These are phyloP conservation scores for Alloteropsis semialata DNA, from an alignment of 176 grass and related monocot genomes.

Conservation along the genomic window DNA sequence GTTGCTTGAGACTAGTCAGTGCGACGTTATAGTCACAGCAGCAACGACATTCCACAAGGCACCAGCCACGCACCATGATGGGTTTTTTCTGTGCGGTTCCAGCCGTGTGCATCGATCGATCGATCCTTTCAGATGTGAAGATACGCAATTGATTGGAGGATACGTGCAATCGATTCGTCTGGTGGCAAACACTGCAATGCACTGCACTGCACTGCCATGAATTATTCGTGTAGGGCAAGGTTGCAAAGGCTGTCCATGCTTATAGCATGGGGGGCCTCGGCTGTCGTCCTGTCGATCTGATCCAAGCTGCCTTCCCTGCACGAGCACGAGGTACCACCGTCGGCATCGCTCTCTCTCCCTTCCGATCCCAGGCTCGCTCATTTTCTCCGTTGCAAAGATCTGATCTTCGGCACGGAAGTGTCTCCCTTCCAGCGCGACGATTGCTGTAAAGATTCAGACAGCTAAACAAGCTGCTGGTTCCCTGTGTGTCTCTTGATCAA, in stretches of 20 bases:
- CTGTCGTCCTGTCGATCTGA: not conserved
- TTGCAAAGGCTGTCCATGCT: not conserved
- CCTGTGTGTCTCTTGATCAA: not conserved
- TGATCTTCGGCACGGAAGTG: not conserved
- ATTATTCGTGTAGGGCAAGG: slow-evolving; percentile 5
- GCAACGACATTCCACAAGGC: not conserved
- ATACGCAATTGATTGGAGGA: slow-evolving; percentile 34
- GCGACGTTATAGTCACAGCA: not conserved
- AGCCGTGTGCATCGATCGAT: not conserved
- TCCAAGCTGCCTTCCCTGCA: not conserved
- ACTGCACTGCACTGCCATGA: not conserved
- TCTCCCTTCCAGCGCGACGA: not conserved
- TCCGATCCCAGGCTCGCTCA: not conserved
- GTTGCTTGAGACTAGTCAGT: not conserved
- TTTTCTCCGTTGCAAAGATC: not conserved
- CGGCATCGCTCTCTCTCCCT: not conserved
- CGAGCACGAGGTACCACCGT: not conserved
- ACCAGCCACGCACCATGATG: not conserved
- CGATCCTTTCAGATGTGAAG: slow-evolving; percentile 16
- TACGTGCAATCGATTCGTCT: slow-evolving; percentile 22
- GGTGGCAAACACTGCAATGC: no score
- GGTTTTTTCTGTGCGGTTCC: not conserved
- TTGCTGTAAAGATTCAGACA: not conserved
- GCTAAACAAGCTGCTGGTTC: not conserved
- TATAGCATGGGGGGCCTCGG: slow-evolving; percentile 3